Percentiles rank a stretch among this genome's conserved stretches.
Conservation (phyloP, 2,329 filamentous ascomycete genomes). For the Alternaria ventricosa region DNA sequence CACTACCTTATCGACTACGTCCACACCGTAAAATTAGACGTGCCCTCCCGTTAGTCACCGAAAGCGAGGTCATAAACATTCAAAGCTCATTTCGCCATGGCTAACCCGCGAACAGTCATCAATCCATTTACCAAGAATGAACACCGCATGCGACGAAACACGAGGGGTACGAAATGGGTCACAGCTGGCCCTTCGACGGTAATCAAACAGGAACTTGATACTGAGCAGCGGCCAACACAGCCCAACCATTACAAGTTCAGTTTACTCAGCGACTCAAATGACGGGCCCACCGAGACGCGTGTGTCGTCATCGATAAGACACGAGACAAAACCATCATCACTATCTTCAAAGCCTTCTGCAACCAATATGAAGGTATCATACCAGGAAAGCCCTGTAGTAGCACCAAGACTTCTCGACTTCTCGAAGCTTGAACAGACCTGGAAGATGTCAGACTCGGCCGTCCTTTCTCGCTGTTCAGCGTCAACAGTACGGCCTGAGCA, state of each 20-base stretch:
- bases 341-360: not conserved
- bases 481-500: not conserved
- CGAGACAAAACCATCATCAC: not conserved
- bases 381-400: not conserved
- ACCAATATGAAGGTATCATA: not conserved
- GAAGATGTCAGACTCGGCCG: not conserved
- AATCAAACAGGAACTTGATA: not conserved
- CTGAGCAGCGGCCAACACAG: not conserved
- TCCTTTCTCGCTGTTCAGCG: not conserved
- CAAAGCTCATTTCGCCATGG: not conserved
- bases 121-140: constrained; percentile 14
- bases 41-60: not conserved
- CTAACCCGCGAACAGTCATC: not conserved
- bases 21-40: not conserved
- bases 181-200: not conserved
- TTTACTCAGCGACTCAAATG: not conserved
- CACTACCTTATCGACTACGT: not conserved
- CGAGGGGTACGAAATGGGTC: constrained; percentile 8
- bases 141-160: constrained; percentile 8
- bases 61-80: not conserved
- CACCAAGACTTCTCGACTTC: not conserved
- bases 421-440: not conserved
- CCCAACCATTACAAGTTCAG: not conserved
- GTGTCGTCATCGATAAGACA: not conserved
- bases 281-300: not conserved